Conservation (phyloP, 768 basidiomycete species). For the Amanita rimosa region DNA sequence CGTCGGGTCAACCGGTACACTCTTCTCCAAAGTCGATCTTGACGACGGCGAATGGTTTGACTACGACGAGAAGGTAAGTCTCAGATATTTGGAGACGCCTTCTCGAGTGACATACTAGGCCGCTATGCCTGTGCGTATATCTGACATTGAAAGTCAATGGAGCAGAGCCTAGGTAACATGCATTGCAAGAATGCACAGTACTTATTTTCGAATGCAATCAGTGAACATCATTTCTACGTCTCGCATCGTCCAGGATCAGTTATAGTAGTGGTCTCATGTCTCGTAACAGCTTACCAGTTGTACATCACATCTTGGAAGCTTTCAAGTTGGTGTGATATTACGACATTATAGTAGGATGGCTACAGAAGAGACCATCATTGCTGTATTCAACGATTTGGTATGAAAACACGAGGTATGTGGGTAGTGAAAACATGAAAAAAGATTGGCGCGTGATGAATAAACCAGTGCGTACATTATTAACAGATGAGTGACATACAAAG, state of each 20-base stretch:
- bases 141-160: conserved; percentile 56
- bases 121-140: conserved; percentile 58
- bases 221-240: background rate
- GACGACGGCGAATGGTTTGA: conserved; percentile 69
- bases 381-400: conserved; percentile 18
- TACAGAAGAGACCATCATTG: conserved; percentile 28
- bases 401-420: conserved; percentile 11
- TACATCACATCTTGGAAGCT: conserved; percentile 11
- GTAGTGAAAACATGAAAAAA: conserved; percentile 6
- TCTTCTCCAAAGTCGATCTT: conserved; percentile 59
- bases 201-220: background rate
- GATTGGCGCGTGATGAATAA: conserved; percentile 10
- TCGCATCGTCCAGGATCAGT: background rate
- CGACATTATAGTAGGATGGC: conserved; percentile 22
- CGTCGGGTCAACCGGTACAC: conserved; percentile 42
- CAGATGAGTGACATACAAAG: conserved; percentile 9
- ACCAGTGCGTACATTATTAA: conserved; percentile 5
- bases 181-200: background rate
- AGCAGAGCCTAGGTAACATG: conserved; percentile 36
- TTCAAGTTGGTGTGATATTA: conserved; percentile 20
- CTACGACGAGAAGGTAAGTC: conserved; percentile 79
- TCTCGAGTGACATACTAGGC: conserved; percentile 25
- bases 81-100: background rate
- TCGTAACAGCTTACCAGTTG: background rate
- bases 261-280: background rate